Evolutionary conservation across 2,329 filamentous ascomycete species (phyloP).

Genomic region (Cladosporium sp.): DNA sequence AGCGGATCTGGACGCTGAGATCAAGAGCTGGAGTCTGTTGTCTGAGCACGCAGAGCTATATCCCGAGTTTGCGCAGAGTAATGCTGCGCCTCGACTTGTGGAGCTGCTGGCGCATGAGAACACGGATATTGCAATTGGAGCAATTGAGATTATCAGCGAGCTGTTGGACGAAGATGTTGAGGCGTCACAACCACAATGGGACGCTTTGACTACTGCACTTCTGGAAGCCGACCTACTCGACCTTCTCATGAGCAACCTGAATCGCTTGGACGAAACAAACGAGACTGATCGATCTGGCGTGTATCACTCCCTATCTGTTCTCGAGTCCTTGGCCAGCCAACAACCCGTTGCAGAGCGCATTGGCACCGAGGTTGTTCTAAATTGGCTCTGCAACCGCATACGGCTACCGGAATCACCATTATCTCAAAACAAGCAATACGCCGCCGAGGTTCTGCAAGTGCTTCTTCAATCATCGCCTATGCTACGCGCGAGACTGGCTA

Average conservation of each 20-base stretch:
- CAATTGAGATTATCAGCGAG: constrained; percentile 85
- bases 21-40: constrained; percentile 83
- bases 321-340: constrained; percentile 84
- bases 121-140: constrained; percentile 91
- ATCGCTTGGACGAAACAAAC: constrained; percentile 71
- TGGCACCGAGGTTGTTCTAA: constrained; percentile 68
- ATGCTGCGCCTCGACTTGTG: constrained; percentile 73
- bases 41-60: constrained; percentile 86
- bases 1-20: constrained; percentile 84
- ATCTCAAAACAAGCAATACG: constrained; percentile 92
- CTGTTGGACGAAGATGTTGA: constrained; percentile 90
- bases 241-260: constrained; percentile 75
- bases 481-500: constrained; percentile 65
- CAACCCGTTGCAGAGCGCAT: constrained; percentile 69
- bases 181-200: constrained; percentile 79
- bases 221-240: constrained; percentile 69
- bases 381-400: constrained; percentile 77
- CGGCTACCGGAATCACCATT: constrained; percentile 68
- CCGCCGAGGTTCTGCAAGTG: constrained; percentile 88
- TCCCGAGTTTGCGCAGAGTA: constrained; percentile 71
- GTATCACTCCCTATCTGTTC: constrained; percentile 77
- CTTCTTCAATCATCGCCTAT: constrained; percentile 73
- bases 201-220: constrained; percentile 66
- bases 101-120: constrained; percentile 90
- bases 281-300: constrained; percentile 79